phyloP scores from a whole-genome alignment of 2,329 filamentous ascomycete species.

The Hirsutella thompsonii region DNA sequence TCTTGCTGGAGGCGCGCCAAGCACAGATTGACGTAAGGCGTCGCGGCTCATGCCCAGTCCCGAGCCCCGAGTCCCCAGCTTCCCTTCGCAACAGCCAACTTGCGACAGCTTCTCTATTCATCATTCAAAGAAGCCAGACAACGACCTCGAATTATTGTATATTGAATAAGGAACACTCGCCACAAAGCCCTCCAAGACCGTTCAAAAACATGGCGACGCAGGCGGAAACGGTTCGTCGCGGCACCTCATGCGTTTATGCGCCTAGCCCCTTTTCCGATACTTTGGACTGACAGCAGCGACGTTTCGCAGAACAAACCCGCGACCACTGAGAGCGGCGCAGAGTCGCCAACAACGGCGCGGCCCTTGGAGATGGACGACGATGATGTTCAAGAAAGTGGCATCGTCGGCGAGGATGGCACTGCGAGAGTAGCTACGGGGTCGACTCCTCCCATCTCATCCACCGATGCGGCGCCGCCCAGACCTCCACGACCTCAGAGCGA shows the following conservation, averaged over 20 bases:
- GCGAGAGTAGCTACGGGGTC: slow-evolving; percentile 19
- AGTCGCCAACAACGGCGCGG: slow-evolving; percentile 53
- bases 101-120: too few species aligned
- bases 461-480: slow-evolving; percentile 53
- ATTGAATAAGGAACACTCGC: too few species aligned
- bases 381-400: slow-evolving; percentile 48
- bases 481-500: slow-evolving; percentile 74
- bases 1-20: too few species aligned
- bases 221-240: slow-evolving; percentile 27
- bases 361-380: slow-evolving; percentile 60
- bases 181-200: too few species aligned
- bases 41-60: background rate
- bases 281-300: slow-evolving; percentile 10
- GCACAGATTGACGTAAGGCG: background rate
- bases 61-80: too few species aligned
- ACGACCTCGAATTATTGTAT: too few species aligned
- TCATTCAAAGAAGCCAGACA: too few species aligned
- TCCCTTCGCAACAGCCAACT: background rate
- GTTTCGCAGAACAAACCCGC: slow-evolving; percentile 28
- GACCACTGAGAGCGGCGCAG: slow-evolving; percentile 31
- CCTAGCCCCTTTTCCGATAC: slow-evolving; percentile 4
- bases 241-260: background rate
- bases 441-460: background rate
- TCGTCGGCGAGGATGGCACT: slow-evolving; percentile 29
- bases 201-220: slow-evolving; percentile 26